Conservation (phyloP, 495 filamentous ascomycete genomes). For the Annulohypoxylon bovei region DNA sequence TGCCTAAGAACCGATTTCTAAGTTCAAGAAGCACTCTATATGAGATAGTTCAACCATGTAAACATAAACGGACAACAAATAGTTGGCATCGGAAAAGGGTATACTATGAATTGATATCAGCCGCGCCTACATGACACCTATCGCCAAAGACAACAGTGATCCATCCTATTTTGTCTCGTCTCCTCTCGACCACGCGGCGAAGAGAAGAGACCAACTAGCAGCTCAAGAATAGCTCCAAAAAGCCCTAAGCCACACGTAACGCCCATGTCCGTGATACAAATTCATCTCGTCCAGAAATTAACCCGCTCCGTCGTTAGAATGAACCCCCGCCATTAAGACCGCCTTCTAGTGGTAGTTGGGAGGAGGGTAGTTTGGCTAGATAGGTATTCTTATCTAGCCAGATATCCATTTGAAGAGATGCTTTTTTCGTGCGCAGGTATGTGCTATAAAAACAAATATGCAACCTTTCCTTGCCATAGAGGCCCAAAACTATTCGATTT, state of each 20-base stretch:
- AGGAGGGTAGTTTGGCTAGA: constrained; percentile 13
- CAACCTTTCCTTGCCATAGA: constrained; percentile 4
- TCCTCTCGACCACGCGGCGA: background rate
- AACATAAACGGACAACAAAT: background rate
- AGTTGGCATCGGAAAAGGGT: background rate
- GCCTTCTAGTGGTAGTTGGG: background rate
- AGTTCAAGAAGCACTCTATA: background rate
- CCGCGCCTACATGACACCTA: constrained; percentile 4
- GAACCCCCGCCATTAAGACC: constrained; percentile 1
- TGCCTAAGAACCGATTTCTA: background rate
- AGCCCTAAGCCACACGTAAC: background rate
- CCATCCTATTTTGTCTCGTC: background rate
- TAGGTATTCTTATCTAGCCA: constrained; percentile 8
- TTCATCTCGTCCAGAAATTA: background rate
- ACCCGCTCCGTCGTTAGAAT: constrained; percentile 8
- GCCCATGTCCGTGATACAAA: background rate
- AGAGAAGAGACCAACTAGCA: background rate
- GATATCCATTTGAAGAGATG: constrained; percentile 33
- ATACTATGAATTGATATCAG: constrained; percentile 26
- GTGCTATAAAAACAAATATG: constrained; percentile 19
- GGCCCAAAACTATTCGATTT: background rate
- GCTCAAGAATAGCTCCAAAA: background rate
- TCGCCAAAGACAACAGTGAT: background rate
- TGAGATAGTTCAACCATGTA: background rate
- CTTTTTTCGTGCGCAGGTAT: background rate